Conservation (phyloP, 257 asterid genomes). For the Penstemon barbatus region DNA sequence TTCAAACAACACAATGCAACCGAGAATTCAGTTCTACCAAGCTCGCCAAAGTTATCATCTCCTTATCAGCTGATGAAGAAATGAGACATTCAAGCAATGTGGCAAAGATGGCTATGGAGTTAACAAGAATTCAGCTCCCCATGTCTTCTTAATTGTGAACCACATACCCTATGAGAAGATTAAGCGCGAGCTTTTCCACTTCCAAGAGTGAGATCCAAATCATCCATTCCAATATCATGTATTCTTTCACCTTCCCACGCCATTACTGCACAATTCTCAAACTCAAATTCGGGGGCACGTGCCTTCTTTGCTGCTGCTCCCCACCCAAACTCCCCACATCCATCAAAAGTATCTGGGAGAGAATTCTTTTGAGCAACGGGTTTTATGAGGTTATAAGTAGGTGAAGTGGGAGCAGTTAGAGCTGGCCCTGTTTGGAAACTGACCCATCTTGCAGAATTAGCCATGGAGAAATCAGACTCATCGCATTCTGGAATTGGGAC, state of each 20-base stretch:
- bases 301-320: constrained; percentile 54
- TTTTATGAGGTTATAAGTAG: constrained; percentile 66
- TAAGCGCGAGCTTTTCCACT: constrained; percentile 44
- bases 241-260: constrained; percentile 86
- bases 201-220: constrained; percentile 80
- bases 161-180: not conserved
- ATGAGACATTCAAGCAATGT: constrained; percentile 7
- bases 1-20: not conserved
- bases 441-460: constrained; percentile 49
- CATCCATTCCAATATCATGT: constrained; percentile 67
- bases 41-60: not conserved
- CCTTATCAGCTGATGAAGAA: constrained; percentile 2
- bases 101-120: not conserved
- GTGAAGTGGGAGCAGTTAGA: constrained; percentile 50
- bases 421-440: constrained; percentile 44
- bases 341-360: constrained; percentile 30
- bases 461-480: constrained; percentile 44
- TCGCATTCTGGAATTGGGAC: constrained; percentile 82
- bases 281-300: constrained; percentile 72
- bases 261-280: constrained; percentile 55
- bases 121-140: constrained; percentile 1
- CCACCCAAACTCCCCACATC: constrained; percentile 47
- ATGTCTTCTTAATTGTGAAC: not conserved
- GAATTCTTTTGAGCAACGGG: constrained; percentile 41
- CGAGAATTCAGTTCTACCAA: not conserved